Conservation (phyloP, 202 grass and related monocot genomes). For the Setaria viridis region DNA sequence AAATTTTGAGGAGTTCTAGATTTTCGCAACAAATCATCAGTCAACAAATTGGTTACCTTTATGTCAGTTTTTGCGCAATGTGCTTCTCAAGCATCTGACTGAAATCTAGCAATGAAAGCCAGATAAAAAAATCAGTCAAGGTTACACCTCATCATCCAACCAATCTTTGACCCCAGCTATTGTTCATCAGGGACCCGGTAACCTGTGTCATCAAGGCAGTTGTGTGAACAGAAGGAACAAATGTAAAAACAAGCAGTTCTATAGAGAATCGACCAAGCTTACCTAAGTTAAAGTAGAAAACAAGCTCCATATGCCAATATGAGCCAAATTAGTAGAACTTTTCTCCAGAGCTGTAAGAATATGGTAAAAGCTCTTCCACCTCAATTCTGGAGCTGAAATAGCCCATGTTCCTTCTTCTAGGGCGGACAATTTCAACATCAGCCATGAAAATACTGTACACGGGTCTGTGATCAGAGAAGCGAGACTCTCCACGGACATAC, state of each 20-base stretch:
- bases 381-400: slow-evolving; percentile 83
- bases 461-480: slow-evolving; percentile 92
- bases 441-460: slow-evolving; percentile 88
- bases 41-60: slow-evolving; percentile 52
- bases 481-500: slow-evolving; percentile 88
- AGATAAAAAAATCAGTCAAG: slow-evolving; percentile 42
- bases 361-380: slow-evolving; percentile 93
- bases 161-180: neutral
- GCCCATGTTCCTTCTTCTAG: slow-evolving; percentile 65
- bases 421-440: slow-evolving; percentile 81
- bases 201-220: slow-evolving; percentile 22
- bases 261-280: slow-evolving; percentile 11
- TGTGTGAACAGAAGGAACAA: slow-evolving; percentile 30
- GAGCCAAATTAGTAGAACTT: slow-evolving; percentile 52
- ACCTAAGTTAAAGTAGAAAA: neutral
- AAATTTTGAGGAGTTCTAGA: neutral
- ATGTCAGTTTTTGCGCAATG: slow-evolving; percentile 32
- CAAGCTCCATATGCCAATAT: neutral
- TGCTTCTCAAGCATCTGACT: slow-evolving; percentile 15
- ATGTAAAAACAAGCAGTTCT: slow-evolving; percentile 12
- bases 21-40: neutral
- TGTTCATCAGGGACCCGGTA: neutral
- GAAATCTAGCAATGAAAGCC: neutral
- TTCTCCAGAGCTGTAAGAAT: slow-evolving; percentile 55
- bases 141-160: slow-evolving; percentile 45